Conservation (phyloP, 2,329 filamentous ascomycete genomes). For the Exophiala calicioides region DNA sequence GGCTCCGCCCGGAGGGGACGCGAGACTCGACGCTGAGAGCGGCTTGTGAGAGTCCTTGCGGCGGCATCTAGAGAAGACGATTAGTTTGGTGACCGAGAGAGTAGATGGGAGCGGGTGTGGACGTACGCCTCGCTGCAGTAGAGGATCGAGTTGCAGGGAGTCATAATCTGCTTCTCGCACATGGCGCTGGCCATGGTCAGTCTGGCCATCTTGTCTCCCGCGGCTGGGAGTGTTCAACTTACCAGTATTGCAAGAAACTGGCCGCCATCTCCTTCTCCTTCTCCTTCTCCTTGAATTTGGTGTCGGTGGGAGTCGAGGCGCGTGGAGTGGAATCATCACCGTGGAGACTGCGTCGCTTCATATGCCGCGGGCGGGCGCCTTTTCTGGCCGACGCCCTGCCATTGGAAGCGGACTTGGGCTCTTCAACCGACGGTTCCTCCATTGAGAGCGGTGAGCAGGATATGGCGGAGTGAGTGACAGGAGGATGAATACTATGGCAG, state of each 20-base stretch:
- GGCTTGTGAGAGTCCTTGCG: slow-evolving; percentile 50
- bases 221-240: slow-evolving; percentile 29
- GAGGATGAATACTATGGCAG: background rate
- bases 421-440: slow-evolving; percentile 8
- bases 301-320: slow-evolving; percentile 7
- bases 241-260: slow-evolving; percentile 50
- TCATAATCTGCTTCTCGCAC: slow-evolving; percentile 66
- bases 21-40: slow-evolving; percentile 40
- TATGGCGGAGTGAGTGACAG: slow-evolving; percentile 8
- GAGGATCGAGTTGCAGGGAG: slow-evolving; percentile 60
- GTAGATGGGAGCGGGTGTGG: slow-evolving; percentile 12
- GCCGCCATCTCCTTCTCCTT: slow-evolving; percentile 42
- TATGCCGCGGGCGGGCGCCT: slow-evolving; percentile 10
- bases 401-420: slow-evolving; percentile 10
- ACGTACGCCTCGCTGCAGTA: slow-evolving; percentile 66
- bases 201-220: slow-evolving; percentile 24
- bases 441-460: slow-evolving; percentile 25
- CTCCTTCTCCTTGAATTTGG: slow-evolving; percentile 18
- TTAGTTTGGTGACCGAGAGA: slow-evolving; percentile 9
- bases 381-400: slow-evolving; percentile 18
- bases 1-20: slow-evolving; percentile 27
- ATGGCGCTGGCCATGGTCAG: slow-evolving; percentile 52
- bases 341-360: slow-evolving; percentile 21
- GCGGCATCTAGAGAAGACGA: slow-evolving; percentile 41
- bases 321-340: slow-evolving; percentile 19